Evolutionary conservation across 345 rosid species (phyloP), one percentile per base, ranked within the genome.

Genomic region (Heritiera littoralis): DNA sequence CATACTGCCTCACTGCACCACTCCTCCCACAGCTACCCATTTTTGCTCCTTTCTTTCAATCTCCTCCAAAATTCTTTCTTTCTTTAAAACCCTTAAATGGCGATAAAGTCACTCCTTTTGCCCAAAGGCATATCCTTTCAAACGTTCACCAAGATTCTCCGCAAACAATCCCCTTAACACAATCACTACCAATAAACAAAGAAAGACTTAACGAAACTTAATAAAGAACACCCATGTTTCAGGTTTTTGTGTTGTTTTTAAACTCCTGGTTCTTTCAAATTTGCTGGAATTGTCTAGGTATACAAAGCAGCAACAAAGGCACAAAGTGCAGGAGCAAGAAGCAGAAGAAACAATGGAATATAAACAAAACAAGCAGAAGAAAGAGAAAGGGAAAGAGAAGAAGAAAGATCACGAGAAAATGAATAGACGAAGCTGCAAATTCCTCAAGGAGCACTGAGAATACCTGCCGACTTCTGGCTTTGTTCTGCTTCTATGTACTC

Each of bases 1-100:
- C 79, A 81, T 97, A 94, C 28, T 92, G 97, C 77, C 99, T 88
- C 71, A 94, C 98, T n/a, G 90, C 84, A 11, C 94, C 94, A 80
- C 86, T 90, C 77, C 94, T 89, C 70, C 93, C 91, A 78, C 94
- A 89, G 75, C 85, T 89, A 59, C 90, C 97, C 98, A 94, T 93
- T 18, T 41, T 15, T 46, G 10, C 18, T 30, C 41, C 28, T 51
- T 52, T 30, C 3, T 13, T 69, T 20, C 75, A 72, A 54, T 51
- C 75, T 30, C 59, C 55, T 71, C 15, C 51, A 48, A 35, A 30
- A 30, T 61, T 58, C 9, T 35, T 77, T 48, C 32, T 60, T 46
- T 7, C 68, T 73, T 2, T 66, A 69, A 70, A 69, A 79, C 73
- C 45, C 83, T 64, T 64, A 76, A 76, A 67, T 61, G 80, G 79